Conservation (phyloP, 768 basidiomycete genomes). For the Trametes elegans region DNA sequence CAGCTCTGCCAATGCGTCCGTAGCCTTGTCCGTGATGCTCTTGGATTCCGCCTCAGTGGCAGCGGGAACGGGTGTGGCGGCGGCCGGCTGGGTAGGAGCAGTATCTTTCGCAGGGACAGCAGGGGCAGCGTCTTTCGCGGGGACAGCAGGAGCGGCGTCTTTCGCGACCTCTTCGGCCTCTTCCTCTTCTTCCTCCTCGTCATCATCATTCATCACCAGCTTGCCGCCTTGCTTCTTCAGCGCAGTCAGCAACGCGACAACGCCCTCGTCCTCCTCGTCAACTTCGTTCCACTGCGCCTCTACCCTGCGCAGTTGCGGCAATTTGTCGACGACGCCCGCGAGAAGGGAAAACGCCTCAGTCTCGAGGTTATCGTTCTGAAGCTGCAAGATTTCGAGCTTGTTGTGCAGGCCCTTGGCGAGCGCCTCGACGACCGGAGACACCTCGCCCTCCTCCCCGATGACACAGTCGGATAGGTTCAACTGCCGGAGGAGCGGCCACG, state of each 20-base stretch:
- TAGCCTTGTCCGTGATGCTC: slow-evolving; percentile 32
- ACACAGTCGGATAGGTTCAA: slow-evolving; percentile 94
- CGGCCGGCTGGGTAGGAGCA: slow-evolving; percentile 17
- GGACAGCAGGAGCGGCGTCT: slow-evolving; percentile 26
- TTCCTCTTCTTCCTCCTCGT: slow-evolving; percentile 64
- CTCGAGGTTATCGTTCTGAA: slow-evolving; percentile 94
- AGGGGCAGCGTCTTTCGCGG: no score
- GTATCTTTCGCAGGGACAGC: slow-evolving; percentile 35
- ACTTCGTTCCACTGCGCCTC: slow-evolving; percentile 92
- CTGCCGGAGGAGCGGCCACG: slow-evolving; percentile 70
- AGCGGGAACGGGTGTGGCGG: not conserved
- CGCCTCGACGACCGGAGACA: slow-evolving; percentile 59
- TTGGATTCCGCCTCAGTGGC: slow-evolving; percentile 19
- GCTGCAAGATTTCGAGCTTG: slow-evolving; percentile 69
- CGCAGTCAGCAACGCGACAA: slow-evolving; percentile 51
- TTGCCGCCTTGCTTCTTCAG: slow-evolving; percentile 68
- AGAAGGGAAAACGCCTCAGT: slow-evolving; percentile 63
- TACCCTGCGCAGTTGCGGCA: slow-evolving; percentile 59
- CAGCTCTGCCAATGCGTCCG: slow-evolving; percentile 63
- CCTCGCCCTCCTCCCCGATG: slow-evolving; percentile 76
- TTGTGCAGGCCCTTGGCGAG: slow-evolving; percentile 70
- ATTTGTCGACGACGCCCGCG: slow-evolving; percentile 60
- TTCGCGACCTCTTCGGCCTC: slow-evolving; percentile 46
- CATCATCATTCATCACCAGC: slow-evolving; percentile 70
- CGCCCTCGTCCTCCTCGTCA: slow-evolving; percentile 69